Conservation (phyloP, 2,329 filamentous ascomycete genomes). For the Tolypocladium paradoxum region DNA sequence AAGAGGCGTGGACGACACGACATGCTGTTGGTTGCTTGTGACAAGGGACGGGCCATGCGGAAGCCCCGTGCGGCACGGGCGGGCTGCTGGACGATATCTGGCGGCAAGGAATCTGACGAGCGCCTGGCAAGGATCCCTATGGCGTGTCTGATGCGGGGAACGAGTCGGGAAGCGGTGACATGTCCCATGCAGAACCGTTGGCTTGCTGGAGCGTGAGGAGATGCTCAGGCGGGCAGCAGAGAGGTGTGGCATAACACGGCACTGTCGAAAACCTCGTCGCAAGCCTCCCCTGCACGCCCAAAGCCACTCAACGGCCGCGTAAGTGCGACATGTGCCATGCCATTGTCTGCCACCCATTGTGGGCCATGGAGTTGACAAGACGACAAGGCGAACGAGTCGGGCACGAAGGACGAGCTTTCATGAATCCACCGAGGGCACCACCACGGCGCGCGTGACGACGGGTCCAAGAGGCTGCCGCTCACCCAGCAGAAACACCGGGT, state of each 20-base stretch:
- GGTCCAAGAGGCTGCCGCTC: neutral
- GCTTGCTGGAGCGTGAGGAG: neutral
- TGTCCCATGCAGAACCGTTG: neutral
- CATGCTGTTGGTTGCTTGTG: neutral
- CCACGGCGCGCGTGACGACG: neutral
- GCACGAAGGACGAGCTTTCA: too few relatives aligned
- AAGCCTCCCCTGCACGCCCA: neutral
- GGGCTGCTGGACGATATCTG: neutral
- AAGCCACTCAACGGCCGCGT: neutral
- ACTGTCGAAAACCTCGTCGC: neutral
- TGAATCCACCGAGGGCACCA: neutral
- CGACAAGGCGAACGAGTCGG: too few relatives aligned
- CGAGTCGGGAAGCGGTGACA: neutral
- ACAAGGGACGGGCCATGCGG: neutral
- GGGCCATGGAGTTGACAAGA: too few relatives aligned
- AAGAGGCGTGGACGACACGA: neutral
- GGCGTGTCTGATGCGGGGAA: neutral
- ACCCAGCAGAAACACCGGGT: conserved; percentile 9
- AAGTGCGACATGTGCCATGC: neutral
- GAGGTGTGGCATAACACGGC: neutral
- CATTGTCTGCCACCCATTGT: neutral
- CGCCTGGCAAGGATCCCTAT: neutral
- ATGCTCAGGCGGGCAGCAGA: neutral
- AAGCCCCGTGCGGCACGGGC: neutral
- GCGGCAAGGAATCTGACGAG: neutral